A percentile compares a stretch with the other conserved stretches of the same genome.
phyloP scores from a whole-genome alignment of 768 basidiomycete species.

The Termitomyces sp. region DNA sequence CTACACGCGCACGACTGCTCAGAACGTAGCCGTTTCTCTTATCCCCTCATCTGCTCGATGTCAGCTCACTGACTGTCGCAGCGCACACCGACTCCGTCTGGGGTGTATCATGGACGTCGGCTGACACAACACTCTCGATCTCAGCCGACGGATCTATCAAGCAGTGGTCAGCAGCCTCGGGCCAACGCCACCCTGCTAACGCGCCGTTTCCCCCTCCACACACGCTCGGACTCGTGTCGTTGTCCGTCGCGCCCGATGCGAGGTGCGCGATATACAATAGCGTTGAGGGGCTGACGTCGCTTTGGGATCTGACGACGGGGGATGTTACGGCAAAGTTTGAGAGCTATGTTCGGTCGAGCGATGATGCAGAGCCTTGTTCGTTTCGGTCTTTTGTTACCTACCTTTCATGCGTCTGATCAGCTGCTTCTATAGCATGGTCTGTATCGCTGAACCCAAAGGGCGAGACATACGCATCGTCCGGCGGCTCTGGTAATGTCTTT shows the following conservation, averaged over 20 bases:
- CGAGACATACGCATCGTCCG: conserved; percentile 71
- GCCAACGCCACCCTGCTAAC: conserved; percentile 54
- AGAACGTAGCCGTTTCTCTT: conserved; percentile 55
- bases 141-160: conserved; percentile 78
- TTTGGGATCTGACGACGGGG: conserved; percentile 70
- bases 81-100: conserved; percentile 80
- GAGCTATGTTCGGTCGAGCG: conserved; percentile 61
- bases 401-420: neutral
- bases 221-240: conserved; percentile 79
- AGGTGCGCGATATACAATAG: conserved; percentile 71
- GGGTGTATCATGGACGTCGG: conserved; percentile 70
- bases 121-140: conserved; percentile 62
- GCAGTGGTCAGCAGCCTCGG: conserved; percentile 66
- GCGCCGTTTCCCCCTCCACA: conserved; percentile 60
- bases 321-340: conserved; percentile 63
- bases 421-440: conserved; percentile 61
- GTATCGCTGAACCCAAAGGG: conserved; percentile 77
- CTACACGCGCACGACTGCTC: conserved; percentile 69
- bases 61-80: conserved; percentile 37
- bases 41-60: conserved; percentile 23
- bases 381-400: conserved; percentile 10
- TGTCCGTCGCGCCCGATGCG: conserved; percentile 70
- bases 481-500: conserved; percentile 64
- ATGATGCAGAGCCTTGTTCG: conserved; percentile 69
- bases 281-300: conserved; percentile 75